Base-by-base conservation (phyloP, 768 basidiomycete species). In the Cystofilobasidium capitatum region DNA sequence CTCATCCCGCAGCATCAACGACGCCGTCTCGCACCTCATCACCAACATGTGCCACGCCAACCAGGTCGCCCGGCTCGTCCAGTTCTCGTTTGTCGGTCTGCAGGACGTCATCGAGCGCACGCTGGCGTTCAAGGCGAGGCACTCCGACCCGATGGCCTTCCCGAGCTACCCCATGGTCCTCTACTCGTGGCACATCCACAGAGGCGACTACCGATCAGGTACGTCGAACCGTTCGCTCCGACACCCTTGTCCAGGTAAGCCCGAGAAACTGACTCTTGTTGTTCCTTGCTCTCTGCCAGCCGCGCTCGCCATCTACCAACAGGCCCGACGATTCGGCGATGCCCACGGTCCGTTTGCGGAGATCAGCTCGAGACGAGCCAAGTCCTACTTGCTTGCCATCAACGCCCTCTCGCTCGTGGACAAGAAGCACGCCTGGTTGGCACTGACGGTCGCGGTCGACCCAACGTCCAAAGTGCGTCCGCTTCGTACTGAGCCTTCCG, bases 121-220 rank as follows among this genome's bases (percentile, higher is more conserved):
- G 20, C 80, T 99, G 47, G 83, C 88, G 24, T 97, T 93, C 81
- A 94, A 97, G 76, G 89, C 91, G 9, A 84, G 93, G 69, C 94
- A 97, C 76, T 86, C 87, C 22, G 90, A 99, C 78, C 91, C 94
- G 58, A 84, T 89, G 51, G 79, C 86, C 44, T 83, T 82, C 42
- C 93, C 93, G 0, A 86, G 85, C 74, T 98, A 94, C 79, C 86
- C 91, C 40, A 84, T 85, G 73, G 89, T 98, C 63, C 78, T 98
- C n/a, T 94, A 96, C 77, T 86, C 90, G 57, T 98, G 91, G 91
- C 87, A 91, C 76, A 83, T 87, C 72, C 82, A 83, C 65, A 82
- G 89, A 75, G 88, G 89, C 33, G 91, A 97, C 76, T 91, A 92
- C 78, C 84, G 91, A 61, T 91, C 84, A 75, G 96, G 94, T 93